Percentiles rank a stretch among this genome's conserved stretches.
Evolutionary conservation across 148 eudicot genomes (phyloP).

Genomic region (Rhododendron molle): DNA sequence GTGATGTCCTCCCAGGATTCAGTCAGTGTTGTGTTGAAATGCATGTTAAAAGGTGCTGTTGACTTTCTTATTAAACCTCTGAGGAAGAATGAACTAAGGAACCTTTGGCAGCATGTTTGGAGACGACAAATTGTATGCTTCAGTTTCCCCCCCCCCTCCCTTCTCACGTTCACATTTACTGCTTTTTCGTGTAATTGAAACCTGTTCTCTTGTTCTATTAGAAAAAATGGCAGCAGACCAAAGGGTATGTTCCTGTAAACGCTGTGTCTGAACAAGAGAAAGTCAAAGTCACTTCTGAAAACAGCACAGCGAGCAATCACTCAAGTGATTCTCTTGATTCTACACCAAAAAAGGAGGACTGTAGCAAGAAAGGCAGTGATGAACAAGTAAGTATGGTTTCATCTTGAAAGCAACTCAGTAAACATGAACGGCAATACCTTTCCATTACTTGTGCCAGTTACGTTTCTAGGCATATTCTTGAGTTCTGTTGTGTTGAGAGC

Average conservation of each 20-base stretch:
- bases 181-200: background rate
- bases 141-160: background rate
- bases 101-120: slow-evolving; percentile 99
- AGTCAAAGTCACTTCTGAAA: slow-evolving; percentile 80
- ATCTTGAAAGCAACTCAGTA: slow-evolving; percentile 1
- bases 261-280: slow-evolving; percentile 38
- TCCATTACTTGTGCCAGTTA: background rate
- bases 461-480: background rate
- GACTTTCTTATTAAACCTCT: slow-evolving; percentile 93
- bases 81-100: slow-evolving; percentile 78
- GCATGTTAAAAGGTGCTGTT: slow-evolving; percentile 90
- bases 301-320: slow-evolving; percentile 57
- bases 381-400: slow-evolving; percentile 54
- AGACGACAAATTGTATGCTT: slow-evolving; percentile 77
- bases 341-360: slow-evolving; percentile 41
- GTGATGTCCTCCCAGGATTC: slow-evolving; percentile 95
- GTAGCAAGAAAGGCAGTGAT: slow-evolving; percentile 82
- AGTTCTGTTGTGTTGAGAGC: background rate
- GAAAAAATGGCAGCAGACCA: slow-evolving; percentile 24
- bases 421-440: background rate
- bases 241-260: slow-evolving; percentile 31
- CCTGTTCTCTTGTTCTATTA: background rate
- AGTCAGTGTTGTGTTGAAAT: slow-evolving; percentile 74
- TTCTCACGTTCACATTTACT: background rate
- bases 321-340: slow-evolving; percentile 68